These are phyloP conservation scores for Dactylonectria estremocensis DNA, from an alignment of 2,329 filamentous ascomycete species.

Conservation along the genomic window DNA sequence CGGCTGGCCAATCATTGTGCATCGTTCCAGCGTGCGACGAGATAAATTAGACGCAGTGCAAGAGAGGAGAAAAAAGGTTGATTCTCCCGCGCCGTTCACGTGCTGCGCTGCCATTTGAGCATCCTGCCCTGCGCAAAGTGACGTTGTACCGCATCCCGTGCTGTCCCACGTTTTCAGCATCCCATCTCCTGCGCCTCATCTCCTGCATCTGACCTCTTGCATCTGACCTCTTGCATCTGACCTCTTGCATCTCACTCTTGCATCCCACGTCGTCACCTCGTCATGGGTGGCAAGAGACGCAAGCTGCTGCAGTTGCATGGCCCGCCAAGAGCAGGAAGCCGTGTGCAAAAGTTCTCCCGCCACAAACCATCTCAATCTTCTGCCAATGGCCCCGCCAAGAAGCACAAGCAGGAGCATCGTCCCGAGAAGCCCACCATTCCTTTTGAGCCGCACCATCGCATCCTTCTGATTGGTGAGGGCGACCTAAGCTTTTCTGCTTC, in stretches of 20 bases:
- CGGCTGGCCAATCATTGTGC: constrained; percentile 39
- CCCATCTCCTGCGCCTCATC: neutral
- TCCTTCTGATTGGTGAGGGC: constrained; percentile 84
- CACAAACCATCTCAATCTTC: constrained; percentile 38
- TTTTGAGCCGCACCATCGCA: constrained; percentile 76
- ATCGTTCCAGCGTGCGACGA: constrained; percentile 19
- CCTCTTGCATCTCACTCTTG: neutral
- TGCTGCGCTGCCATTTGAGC: constrained; percentile 28
- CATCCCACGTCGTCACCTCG: neutral
- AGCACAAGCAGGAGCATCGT: constrained; percentile 47
- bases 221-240: neutral
- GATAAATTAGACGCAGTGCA: constrained; percentile 12
- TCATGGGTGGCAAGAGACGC: constrained; percentile 59
- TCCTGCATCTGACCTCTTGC: too few species aligned
- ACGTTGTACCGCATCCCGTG: constrained; percentile 28
- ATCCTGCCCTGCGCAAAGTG: constrained; percentile 10
- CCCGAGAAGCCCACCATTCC: constrained; percentile 70
- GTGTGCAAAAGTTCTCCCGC: constrained; percentile 13
- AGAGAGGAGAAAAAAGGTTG: constrained; percentile 27
- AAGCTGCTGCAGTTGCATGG: constrained; percentile 55
- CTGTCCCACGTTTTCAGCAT: constrained; percentile 3
- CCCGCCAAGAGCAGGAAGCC: constrained; percentile 27
- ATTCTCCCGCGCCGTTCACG: constrained; percentile 25
- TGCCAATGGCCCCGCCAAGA: constrained; percentile 37
- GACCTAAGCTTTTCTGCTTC: constrained; percentile 85